A percentile compares a stretch with the other conserved stretches of the same genome.
These are phyloP conservation scores for Azolla pinnata DNA, from an alignment of 75 land plant genomes.

Conservation along the genomic window DNA sequence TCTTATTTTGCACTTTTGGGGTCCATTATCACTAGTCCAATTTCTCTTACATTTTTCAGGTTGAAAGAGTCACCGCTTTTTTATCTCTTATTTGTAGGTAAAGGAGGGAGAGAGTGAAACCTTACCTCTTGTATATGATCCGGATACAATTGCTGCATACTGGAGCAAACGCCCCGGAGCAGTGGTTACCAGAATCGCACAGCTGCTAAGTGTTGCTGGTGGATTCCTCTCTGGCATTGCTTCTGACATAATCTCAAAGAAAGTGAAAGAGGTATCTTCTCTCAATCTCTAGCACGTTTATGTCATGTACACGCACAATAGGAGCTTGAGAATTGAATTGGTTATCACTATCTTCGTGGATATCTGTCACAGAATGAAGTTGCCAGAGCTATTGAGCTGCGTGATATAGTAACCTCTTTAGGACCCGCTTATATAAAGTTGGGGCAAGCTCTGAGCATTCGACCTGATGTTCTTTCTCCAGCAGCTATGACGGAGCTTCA, in stretches of 20 bases:
- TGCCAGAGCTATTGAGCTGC: slow-evolving; percentile 86
- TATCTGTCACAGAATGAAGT: slow-evolving; percentile 98
- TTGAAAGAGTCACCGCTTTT: too few species aligned
- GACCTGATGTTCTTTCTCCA: slow-evolving; percentile 97
- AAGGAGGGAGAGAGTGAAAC: slow-evolving; percentile 48
- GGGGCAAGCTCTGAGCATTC: slow-evolving; percentile 97
- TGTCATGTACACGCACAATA: too few species aligned
- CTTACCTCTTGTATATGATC: slow-evolving; percentile 81
- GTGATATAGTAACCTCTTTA: slow-evolving; percentile 95
- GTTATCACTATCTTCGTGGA: too few species aligned
- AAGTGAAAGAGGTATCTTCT: slow-evolving; percentile 66
- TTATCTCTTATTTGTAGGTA: slow-evolving; percentile 13
- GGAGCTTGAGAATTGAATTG: too few species aligned
- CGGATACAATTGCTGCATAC: slow-evolving; percentile 68
- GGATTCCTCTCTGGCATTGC: slow-evolving; percentile 78
- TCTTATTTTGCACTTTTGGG: too few species aligned
- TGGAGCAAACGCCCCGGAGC: slow-evolving; percentile 96
- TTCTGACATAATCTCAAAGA: slow-evolving; percentile 75
- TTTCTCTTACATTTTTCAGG: too few species aligned
- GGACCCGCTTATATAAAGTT: slow-evolving; percentile 99
- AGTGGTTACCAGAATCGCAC: slow-evolving; percentile 80
- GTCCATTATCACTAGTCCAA: too few species aligned
- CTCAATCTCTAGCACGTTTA: too few species aligned
- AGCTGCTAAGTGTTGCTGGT: slow-evolving; percentile 85
- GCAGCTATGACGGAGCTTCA: slow-evolving; percentile 96